These are phyloP conservation scores for Carpinus fangiana DNA, from an alignment of 306 rosid genomes.

Conservation along the genomic window DNA sequence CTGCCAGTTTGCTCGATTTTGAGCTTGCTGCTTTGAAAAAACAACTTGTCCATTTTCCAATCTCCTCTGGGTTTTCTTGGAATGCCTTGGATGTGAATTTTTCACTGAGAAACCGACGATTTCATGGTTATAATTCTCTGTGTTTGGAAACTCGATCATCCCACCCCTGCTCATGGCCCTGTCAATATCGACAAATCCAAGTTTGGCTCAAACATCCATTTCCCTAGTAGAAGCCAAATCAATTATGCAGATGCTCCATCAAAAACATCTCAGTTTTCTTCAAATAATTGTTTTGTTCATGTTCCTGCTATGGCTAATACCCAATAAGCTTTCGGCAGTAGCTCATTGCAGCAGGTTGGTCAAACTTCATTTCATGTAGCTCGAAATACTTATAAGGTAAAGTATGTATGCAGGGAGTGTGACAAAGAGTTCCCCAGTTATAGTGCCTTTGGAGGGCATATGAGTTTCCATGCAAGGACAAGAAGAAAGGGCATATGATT, in stretches of 20 bases:
- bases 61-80: not conserved
- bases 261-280: not conserved
- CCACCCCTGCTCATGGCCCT: not conserved
- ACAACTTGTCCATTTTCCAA: not conserved
- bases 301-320: not conserved
- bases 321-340: not conserved
- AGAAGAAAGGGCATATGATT: not conserved
- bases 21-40: not conserved
- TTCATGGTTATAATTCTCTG: not conserved
- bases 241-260: not conserved
- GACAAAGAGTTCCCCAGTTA: not conserved
- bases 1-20: not conserved
- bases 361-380: not conserved
- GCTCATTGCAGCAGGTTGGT: not conserved
- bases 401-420: not conserved
- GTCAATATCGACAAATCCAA: not conserved
- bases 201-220: too few relatives aligned
- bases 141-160: not conserved
- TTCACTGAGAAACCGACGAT: not conserved
- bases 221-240: not conserved
- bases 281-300: not conserved
- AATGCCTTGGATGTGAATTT: not conserved
- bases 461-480: slow-evolving; percentile 7
- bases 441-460: slow-evolving; percentile 7
- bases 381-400: not conserved